Conservation (phyloP, 1,284 basidiomycete genomes). For the Ceratobasidium sp. region DNA sequence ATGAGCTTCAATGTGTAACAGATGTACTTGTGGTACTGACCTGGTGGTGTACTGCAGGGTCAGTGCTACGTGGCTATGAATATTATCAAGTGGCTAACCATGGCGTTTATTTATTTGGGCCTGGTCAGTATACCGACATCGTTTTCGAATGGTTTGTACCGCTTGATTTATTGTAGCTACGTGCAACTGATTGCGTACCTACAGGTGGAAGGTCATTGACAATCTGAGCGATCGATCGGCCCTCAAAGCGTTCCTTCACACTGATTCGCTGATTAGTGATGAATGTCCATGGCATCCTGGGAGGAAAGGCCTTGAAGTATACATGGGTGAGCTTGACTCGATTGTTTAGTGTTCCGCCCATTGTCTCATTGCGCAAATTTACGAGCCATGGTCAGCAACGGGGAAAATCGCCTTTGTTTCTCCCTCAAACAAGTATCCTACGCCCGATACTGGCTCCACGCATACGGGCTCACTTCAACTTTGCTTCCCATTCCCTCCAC, state of each 20-base stretch:
- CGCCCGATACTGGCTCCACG: conserved; percentile 80
- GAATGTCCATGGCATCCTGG: conserved; percentile 55
- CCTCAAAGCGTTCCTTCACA: conserved; percentile 71
- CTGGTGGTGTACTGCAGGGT: conserved; percentile 11
- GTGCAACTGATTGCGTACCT: not conserved
- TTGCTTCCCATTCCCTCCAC: conserved; percentile 73
- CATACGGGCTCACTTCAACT: conserved; percentile 68
- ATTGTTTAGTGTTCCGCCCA: not conserved
- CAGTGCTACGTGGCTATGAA: conserved; percentile 10
- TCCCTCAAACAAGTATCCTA: conserved; percentile 85
- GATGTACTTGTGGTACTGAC: not conserved
- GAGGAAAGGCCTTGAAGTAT: conserved; percentile 65
- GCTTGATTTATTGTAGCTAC: not conserved
- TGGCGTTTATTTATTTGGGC: not conserved
- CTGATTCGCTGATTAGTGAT: conserved; percentile 73
- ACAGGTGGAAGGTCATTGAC: conserved; percentile 56
- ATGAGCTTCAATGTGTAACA: not conserved
- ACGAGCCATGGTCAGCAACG: conserved; percentile 64
- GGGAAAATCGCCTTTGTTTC: conserved; percentile 75
- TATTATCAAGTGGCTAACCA: conserved; percentile 24
- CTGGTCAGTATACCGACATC: conserved; percentile 35
- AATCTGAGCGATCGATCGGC: conserved; percentile 62
- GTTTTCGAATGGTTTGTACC: conserved; percentile 42
- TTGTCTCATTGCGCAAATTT: not conserved
- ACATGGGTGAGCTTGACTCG: conserved; percentile 60